Conservation (phyloP, 208 protist species). For the Leishmania arabica region DNA sequence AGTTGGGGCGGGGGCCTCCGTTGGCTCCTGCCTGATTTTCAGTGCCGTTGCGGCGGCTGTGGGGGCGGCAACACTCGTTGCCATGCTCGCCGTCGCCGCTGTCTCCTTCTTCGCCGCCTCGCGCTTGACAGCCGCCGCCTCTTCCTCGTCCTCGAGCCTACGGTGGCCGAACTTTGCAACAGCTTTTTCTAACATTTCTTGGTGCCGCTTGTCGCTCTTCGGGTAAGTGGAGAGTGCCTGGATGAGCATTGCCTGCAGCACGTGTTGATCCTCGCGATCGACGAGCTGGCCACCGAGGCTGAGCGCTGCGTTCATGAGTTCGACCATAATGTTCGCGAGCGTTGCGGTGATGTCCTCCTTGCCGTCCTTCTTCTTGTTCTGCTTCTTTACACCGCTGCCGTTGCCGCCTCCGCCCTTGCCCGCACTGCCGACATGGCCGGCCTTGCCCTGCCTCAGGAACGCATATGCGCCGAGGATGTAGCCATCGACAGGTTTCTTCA, state of each 20-base stretch:
- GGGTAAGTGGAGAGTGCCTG: conserved; percentile 70
- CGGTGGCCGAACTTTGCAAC: conserved; percentile 76
- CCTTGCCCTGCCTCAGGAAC: conserved; percentile 62
- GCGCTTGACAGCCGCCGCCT: conserved; percentile 17
- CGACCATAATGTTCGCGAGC: conserved; percentile 79
- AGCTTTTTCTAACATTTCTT: conserved; percentile 86
- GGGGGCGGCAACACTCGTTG: background rate
- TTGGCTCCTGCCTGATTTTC: background rate
- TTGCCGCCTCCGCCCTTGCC: background rate
- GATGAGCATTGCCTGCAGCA: conserved; percentile 80
- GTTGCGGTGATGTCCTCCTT: conserved; percentile 77
- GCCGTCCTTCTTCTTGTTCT: conserved; percentile 32
- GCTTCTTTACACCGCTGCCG: conserved; percentile 35
- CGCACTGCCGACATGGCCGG: background rate
- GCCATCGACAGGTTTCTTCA: conserved; percentile 87
- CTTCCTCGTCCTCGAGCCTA: conserved; percentile 45
- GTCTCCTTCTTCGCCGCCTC: conserved; percentile 27
- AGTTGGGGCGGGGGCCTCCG: background rate
- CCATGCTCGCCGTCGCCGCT: background rate
- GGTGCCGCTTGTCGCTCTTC: conserved; percentile 77
- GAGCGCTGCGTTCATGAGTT: conserved; percentile 88
- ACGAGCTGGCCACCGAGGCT: conserved; percentile 89
- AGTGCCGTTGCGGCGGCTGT: background rate
- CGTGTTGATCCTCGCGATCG: conserved; percentile 86
- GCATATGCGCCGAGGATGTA: conserved; percentile 86